Evolutionary conservation across 345 rosid species (phyloP).

Genomic region (Gossypium rotundifolium): DNA sequence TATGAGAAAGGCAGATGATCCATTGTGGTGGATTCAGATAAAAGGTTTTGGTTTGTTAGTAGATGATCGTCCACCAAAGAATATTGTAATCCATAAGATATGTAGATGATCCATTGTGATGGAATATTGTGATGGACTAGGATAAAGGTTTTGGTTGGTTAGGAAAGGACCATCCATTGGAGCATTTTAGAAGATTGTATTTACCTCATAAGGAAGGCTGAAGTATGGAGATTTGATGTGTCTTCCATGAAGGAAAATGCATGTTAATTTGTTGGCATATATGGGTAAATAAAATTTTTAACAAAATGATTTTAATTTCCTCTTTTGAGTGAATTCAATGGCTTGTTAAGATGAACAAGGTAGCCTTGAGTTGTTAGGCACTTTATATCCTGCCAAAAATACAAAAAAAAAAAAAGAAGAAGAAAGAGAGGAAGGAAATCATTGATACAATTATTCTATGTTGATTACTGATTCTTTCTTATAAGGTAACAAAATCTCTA

Average conservation of each 20-base stretch:
- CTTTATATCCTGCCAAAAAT: not conserved
- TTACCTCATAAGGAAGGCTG: not conserved
- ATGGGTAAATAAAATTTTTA: not conserved
- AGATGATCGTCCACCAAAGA: no score
- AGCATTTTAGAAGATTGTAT: not conserved
- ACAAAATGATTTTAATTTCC: not conserved
- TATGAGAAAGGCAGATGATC: no score
- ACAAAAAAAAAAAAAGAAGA: not conserved
- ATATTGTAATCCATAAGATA: not conserved
- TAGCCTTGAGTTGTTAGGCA: not conserved
- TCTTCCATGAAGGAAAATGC: not conserved
- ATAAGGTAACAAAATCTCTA: not conserved
- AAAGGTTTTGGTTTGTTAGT: no score
- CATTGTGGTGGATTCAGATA: no score
- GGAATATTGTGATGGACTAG: not conserved
- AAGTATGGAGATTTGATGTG: not conserved
- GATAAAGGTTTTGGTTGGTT: not conserved
- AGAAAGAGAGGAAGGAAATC: not conserved
- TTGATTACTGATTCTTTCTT: not conserved
- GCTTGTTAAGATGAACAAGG: not conserved
- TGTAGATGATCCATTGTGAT: not conserved
- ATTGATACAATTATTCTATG: not conserved
- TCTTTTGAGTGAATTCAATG: not conserved
- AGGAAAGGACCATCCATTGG: not conserved
- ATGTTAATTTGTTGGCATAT: not conserved